Base-by-base conservation (phyloP, 108 stramenopile species). In the Pseudonitzschia delicatissima region DNA sequence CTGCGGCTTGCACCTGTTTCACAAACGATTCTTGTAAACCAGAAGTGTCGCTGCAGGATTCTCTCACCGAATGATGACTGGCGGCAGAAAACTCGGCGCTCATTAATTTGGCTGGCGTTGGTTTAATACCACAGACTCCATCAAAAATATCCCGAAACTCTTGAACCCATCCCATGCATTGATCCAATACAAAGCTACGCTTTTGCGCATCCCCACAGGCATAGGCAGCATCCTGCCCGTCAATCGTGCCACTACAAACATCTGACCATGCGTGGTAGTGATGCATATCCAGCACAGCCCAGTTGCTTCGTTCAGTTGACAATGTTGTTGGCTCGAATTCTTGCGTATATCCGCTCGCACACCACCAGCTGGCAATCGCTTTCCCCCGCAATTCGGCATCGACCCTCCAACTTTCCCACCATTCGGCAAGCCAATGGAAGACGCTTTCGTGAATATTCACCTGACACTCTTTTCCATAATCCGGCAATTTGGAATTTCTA, bases 231-330 rank as follows among this genome's bases (percentile, higher is more conserved):
- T 80, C 77, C 42, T 70, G 76, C 6, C 87, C 87, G 59, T 88
- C 85, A 5, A 82, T 68, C 7, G 87, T 65, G 26, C 89, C 89
- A 9, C 68, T 69, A 40, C 89, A 90, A n/a, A 60, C 48, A 4
- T 57, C 11, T 9, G 74, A 80, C 89, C 89, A 90, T 3, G 88
- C 84, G 58, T 90, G 84, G 45, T 90, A 90, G 51, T 87, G 85
- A 72, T 90, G 89, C 13, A 90, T 80, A 57, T 90, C 89, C 66
- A 90, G 72, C 2, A 87, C 76, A 11, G 83, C 83, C 85, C 85
- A 90, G 28, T 44, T 53, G 18, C 66, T 27, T 28, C 89, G 82
- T 66, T 90, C 89, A 17, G 68, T 55, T n/a, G 70, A 32, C 0
- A 82, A 71, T 15, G 89, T 90, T 0, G 79, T 69, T 9, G 82